Conservation (phyloP, 352 stramenopile genomes). For the Pythium myriotylum region DNA sequence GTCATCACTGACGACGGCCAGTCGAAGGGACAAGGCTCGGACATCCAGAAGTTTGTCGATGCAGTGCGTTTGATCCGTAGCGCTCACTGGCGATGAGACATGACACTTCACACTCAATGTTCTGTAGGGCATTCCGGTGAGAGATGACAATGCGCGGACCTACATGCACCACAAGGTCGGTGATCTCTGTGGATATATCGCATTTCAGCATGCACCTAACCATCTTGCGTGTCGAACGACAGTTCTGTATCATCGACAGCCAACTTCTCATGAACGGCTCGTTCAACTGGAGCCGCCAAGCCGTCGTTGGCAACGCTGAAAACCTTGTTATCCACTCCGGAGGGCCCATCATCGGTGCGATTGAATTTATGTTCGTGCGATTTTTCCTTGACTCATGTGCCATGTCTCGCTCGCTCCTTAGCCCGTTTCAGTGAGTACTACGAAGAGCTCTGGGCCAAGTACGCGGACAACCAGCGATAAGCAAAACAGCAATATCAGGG, state of each 20-base stretch:
- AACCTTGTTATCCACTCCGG: conserved; percentile 62
- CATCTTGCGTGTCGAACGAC: no score
- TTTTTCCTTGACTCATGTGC: background rate
- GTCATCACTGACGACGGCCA: conserved; percentile 72
- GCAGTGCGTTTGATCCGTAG: conserved; percentile 34
- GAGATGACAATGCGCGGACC: conserved; percentile 57
- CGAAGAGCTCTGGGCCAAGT: conserved; percentile 60
- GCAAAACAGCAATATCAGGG: no score
- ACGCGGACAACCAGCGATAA: conserved; percentile 34
- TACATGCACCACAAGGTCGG: conserved; percentile 77
- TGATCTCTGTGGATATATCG: background rate
- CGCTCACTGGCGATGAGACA: background rate
- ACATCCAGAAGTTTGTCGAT: conserved; percentile 78
- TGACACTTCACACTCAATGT: background rate
- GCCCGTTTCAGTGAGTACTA: conserved; percentile 64
- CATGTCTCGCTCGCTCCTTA: conserved; percentile 19
- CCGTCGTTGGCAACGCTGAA: conserved; percentile 61
- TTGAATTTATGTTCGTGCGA: background rate
- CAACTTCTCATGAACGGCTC: conserved; percentile 64
- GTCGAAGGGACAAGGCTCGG: conserved; percentile 56
- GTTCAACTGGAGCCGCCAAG: conserved; percentile 80
- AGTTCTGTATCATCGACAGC: conserved; percentile 78
- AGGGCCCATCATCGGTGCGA: conserved; percentile 56
- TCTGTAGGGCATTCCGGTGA: conserved; percentile 57
- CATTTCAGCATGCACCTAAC: background rate